phyloP scores from a whole-genome alignment of 768 basidiomycete genomes.

The Phaffia tasmanica region DNA sequence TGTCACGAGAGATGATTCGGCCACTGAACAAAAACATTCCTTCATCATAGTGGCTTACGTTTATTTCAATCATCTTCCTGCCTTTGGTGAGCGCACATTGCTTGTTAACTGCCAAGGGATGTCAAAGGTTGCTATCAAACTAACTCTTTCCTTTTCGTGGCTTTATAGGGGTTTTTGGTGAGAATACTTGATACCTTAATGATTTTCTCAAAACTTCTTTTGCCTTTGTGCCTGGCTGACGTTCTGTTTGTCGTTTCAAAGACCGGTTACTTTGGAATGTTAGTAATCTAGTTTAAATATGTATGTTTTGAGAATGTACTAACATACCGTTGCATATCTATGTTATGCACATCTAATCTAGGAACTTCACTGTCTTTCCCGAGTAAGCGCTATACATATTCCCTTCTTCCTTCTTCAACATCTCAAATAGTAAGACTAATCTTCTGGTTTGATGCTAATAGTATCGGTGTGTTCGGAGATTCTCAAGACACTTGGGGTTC shows the following conservation, averaged over 20 bases:
- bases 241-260: too few relatives aligned
- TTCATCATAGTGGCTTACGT: too few relatives aligned
- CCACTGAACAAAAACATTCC: too few relatives aligned
- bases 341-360: neutral
- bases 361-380: slow-evolving; percentile 14
- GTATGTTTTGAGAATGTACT: neutral
- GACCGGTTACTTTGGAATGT: neutral
- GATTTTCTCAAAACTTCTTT: neutral
- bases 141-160: too few relatives aligned
- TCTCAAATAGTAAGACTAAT: neutral
- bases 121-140: too few relatives aligned
- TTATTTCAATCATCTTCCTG: too few relatives aligned
- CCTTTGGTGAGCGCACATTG: too few relatives aligned
- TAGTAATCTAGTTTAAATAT: neutral
- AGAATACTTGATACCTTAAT: neutral
- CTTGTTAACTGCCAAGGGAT: too few relatives aligned
- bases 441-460: neutral
- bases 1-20: too few relatives aligned
- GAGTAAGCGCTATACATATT: neutral
- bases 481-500: slow-evolving; percentile 1
- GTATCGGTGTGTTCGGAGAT: slow-evolving; percentile 14
- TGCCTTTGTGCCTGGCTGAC: too few relatives aligned
- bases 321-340: neutral
- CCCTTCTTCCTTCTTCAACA: neutral
- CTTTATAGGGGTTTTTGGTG: neutral